Base-by-base conservation (phyloP, 1,139 yeast genomes). In the Saccharomyces uvarum region DNA sequence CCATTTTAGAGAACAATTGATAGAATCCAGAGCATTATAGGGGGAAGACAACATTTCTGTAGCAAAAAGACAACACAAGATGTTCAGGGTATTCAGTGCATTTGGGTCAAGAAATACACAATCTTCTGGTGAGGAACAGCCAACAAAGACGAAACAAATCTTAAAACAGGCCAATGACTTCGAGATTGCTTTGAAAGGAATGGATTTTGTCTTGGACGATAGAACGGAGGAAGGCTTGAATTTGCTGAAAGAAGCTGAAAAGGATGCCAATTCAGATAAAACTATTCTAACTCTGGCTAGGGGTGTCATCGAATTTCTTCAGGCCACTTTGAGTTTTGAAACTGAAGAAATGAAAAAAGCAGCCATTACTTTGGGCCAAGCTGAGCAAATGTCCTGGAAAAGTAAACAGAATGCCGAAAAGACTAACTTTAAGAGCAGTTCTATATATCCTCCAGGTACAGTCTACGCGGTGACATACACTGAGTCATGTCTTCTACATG, bases 321-420 rank as follows among this genome's bases (percentile, higher is more conserved):
- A 91, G 70, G 97, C 98, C 3, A 89, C 96, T 0, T 73, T 91
- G 47, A 96, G 97, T 9, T 90, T 91, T 69, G 98, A 91, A 69
- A 83, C 90, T 1, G 95, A 88, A 54, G 86, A 86, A 26, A 90
- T 93, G 86, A 82, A 79, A 54, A 70, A 67, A 59, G 97, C 97
- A 9, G 86, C 86, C 53, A 83, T 78, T 29, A 81, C 91, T 1
- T 73, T 91, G 53, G 76, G 81, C n/a, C 81, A 79, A 55, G 93
- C 97, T 9, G 97, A 91, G 70, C 71, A 75, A 21, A 76, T 86
- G 24, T 83, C 93, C 5, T 71, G 81, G 68, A 80, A 82, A 57
- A 86, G 85, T 62, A 82, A 87, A 65, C 67, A 73, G 14, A 78
- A 76, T 61, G 86, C 87, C 52, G 82, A 82, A 59, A 83, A 77